Base-by-base conservation (phyloP, 169 alveolate species). In the Cryptosporidium meleagridis region DNA sequence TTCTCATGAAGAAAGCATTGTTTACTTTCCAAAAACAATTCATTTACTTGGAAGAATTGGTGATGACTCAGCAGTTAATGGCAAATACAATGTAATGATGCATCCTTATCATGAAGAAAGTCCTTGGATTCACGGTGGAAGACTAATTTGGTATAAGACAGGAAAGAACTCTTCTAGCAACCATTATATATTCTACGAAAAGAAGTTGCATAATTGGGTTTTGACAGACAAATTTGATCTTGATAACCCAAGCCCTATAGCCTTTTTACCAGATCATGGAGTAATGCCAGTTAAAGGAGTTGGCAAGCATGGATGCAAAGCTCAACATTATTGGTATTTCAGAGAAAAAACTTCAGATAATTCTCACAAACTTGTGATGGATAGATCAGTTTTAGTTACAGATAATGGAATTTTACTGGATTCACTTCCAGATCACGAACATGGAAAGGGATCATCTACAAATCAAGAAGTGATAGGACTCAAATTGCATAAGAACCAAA, bases 271-370 rank as follows among this genome's bases (percentile, higher is more conserved):
- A 21, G 89, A 80, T 37, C 89, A 80, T 31, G 89, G 89, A 16
- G 89, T 80, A 65, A 80, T 80, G 89, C 89, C 89, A 62, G 89
- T 80, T 21, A 80, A 80, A 39, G 89, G 89, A 18, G 89, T 80
- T 16, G 89, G 89, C 2, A 80, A 65, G 21, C 89, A 80, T 31
- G 89, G 89, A 31, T 80, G 89, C 70, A 80, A 80, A 23, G 80
- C 89, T 6, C 89, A 80, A 35, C 89, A 80, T 33, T 80, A 80
- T 44, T 80, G 89, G 89, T 80, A 80, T 37, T 80, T 80, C 26
- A 80, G 68, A 39, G 80, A 80, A 37, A 80, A 65, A 21, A 23
- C 41, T 2, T 53, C 52, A 26, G 89, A 80, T 41, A 41, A 65
- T 14, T 35, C 89, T n/a, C 68, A 80, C 2, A 80, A 67, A 44